A percentile compares a stretch with the other conserved stretches of the same genome.
Evolutionary conservation across 108 stramenopile genomes (phyloP).

Genomic region (Asterionellopsis glacialis): DNA sequence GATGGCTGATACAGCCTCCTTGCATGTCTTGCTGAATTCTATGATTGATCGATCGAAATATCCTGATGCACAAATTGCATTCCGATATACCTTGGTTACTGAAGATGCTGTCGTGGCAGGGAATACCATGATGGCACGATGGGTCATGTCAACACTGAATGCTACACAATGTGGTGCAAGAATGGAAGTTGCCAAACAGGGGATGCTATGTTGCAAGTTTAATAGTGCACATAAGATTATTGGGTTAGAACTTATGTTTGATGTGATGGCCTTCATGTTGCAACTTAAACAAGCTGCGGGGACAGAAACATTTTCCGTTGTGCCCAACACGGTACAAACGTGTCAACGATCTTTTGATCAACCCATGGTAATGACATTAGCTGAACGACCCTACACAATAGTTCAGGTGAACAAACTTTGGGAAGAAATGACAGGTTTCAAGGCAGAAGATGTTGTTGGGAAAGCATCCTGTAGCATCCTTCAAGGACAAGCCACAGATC

Average conservation of each 20-base stretch:
- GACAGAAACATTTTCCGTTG: conserved; percentile 72
- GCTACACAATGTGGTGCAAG: conserved; percentile 77
- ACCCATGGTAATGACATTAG: conserved; percentile 85
- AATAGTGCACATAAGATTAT: conserved; percentile 84
- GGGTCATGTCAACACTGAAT: conserved; percentile 88
- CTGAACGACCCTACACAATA: conserved; percentile 82
- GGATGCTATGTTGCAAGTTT: conserved; percentile 94
- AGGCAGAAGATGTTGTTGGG: conserved; percentile 79
- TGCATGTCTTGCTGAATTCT: conserved; percentile 77
- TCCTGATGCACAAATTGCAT: conserved; percentile 69
- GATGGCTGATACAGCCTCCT: conserved; percentile 89
- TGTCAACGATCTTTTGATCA: conserved; percentile 70
- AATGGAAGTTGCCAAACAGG: conserved; percentile 81
- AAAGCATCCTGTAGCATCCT: conserved; percentile 63
- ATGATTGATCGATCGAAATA: conserved; percentile 71
- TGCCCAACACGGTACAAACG: conserved; percentile 86
- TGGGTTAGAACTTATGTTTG: conserved; percentile 89
- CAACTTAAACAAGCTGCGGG: conserved; percentile 92
- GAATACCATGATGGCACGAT: conserved; percentile 92
- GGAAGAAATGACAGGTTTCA: conserved; percentile 87
- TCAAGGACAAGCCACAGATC: conserved; percentile 56
- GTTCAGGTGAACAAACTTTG: conserved; percentile 84
- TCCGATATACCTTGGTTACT: conserved; percentile 82
- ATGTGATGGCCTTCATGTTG: conserved; percentile 98
- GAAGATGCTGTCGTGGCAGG: conserved; percentile 88